Base-by-base conservation (phyloP, 345 rosid species). In the Boechera retrofracta region DNA sequence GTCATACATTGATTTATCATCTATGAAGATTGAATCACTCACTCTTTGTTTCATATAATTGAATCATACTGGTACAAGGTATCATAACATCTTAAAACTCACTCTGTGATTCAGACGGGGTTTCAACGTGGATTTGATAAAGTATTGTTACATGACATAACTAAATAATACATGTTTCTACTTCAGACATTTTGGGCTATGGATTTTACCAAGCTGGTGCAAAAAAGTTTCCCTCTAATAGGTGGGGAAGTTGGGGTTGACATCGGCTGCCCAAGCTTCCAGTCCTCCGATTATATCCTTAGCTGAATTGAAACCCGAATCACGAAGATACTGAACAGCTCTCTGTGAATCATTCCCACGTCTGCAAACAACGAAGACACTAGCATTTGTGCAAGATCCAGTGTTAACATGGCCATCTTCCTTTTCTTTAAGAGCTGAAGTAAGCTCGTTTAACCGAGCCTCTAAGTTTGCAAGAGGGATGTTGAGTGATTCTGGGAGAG, bases 321-420 rank as follows among this genome's bases (percentile, higher is more conserved):
- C 84, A 41, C 83, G 91, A 59, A 92, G 87, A 63, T 75, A 71
- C 42, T 92, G 80, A 53, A 94, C 98, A 12, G 98, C 98, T 71
- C 91, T 89, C 82, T 94, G 98, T 38, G 98, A 94, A 79, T 92
- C 94, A 10, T 94, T 94, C 64, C 98, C 98, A 29, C 98, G 91
- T 81, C 98, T 88, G 62, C 98, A 94, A 10, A 86, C 81, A 26
- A 90, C 89, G 18, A 86, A 94, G 5, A 94, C 51, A 71, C 73
- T 78, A 11, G 81, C 85, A 77, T 80, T 72, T 9, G 79, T 61
- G 48, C 70, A 80, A 7, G 79, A 48, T 44, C 71, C 77, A 0
- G 73, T 49, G 41, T 66, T 72, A 8, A 6, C 54, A 13, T 67
- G 70, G 5, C 32, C 81, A 39, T 66, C 78, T 71, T 79, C 85